Percentiles rank a stretch among this genome's conserved stretches.
These are phyloP conservation scores for Pouteria campechiana DNA, from an alignment of 179 eudicot species.

Conservation along the genomic window DNA sequence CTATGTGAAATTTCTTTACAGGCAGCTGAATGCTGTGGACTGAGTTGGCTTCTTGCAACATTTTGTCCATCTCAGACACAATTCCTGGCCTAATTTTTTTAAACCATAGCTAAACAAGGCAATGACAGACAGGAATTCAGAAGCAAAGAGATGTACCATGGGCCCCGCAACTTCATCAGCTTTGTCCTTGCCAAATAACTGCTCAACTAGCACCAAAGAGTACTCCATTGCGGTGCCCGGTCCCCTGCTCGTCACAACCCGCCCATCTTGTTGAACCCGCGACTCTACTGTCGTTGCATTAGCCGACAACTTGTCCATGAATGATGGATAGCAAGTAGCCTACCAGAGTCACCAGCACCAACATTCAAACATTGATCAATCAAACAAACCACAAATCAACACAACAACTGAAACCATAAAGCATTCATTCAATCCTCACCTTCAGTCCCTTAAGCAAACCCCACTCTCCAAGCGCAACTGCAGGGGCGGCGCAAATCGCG, in stretches of 20 bases:
- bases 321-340: slow-evolving; percentile 96
- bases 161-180: slow-evolving; percentile 85
- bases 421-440: slow-evolving; percentile 22
- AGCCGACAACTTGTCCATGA: slow-evolving; percentile 84
- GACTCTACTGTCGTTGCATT: slow-evolving; percentile 74
- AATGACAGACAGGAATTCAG: not conserved
- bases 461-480: slow-evolving; percentile 94
- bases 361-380: not conserved
- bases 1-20: no score
- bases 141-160: slow-evolving; percentile 32
- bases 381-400: not conserved
- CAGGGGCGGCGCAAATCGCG: slow-evolving; percentile 95
- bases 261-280: slow-evolving; percentile 85
- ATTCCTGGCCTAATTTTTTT: no score
- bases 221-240: slow-evolving; percentile 91
- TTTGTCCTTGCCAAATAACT: slow-evolving; percentile 71
- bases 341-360: slow-evolving; percentile 14
- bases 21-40: no score
- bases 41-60: no score
- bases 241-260: slow-evolving; percentile 86
- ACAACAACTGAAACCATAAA: not conserved
- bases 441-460: slow-evolving; percentile 76
- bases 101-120: no score
- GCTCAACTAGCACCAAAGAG: slow-evolving; percentile 65
- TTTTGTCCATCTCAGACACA: no score